Base-by-base conservation (phyloP, 2,329 filamentous ascomycete species). In the Fusarium sp. region DNA sequence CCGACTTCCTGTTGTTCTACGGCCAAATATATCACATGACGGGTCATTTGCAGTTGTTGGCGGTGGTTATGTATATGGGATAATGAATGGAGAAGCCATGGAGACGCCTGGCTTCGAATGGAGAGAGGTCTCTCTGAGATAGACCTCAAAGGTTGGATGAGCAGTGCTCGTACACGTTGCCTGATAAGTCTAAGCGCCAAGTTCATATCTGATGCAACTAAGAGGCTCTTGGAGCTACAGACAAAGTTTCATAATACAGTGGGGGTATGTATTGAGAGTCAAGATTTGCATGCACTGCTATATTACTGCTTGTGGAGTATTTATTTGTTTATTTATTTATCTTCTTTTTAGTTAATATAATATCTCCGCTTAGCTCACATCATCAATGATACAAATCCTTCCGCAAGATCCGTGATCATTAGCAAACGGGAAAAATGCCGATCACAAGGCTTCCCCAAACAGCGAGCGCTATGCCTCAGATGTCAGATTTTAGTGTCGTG, bases 51-150 rank as follows among this genome's bases (percentile, higher is more conserved):
- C 53, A 1, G 14, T 49, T 21, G 39, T 59, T 11, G 59, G 48
- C 0, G 36, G 45, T 10, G 58, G 58, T 2, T 45, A 43, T 1
- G 11, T 60, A 2, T 20, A 45, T 29, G 55, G 58, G 0, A 1
- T 52, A 1, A 61, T 61, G 55, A 60, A 23, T 8, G 55, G 45
- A 0, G 58, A 59, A 17, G n/a, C 11, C 2, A 17, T 60, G 0
- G 14, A n/a, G 3, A 11, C 11, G 2, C 14, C 33, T 3, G 21
- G 4, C 0, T 60, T 60, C 7, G 0, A 0, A 11, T 60, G 39
- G 46, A 8, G 5, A 4, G n/a, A 25, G 0, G 14, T 53, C 0
- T 40, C 17, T 3, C 14, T 61, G 1, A 13, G 45, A 13, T 61
- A 3, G 29, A 33, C 14, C 10, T 27, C 10, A 10, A 27, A 6